Percentiles rank a stretch among this genome's conserved stretches.
Conservation (phyloP, 2,329 filamentous ascomycete genomes). For the Monilinia polystroma region DNA sequence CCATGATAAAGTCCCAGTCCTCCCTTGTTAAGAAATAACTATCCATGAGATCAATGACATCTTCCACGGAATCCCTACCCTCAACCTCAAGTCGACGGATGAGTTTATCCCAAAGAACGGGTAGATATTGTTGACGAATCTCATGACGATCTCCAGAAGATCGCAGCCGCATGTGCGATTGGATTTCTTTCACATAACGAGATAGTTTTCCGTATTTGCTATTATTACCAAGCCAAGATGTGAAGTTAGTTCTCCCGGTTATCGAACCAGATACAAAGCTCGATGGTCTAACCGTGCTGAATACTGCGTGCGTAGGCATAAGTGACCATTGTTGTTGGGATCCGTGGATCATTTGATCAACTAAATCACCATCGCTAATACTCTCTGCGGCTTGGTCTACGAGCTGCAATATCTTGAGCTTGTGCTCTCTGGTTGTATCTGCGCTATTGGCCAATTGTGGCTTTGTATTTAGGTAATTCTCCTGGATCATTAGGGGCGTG, state of each 20-base stretch:
- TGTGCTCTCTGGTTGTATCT: constrained; percentile 63
- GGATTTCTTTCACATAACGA: constrained; percentile 86
- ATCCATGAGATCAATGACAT: constrained; percentile 94
- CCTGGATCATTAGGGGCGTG: constrained; percentile 95
- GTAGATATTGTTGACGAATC: constrained; percentile 90
- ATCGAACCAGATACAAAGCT: constrained; percentile 83
- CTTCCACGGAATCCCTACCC: constrained; percentile 77
- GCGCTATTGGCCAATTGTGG: constrained; percentile 53
- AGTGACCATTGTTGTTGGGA: constrained; percentile 97
- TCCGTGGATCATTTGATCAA: constrained; percentile 97
- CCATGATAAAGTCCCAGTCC: constrained; percentile 89
- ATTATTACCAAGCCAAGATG: constrained; percentile 91
- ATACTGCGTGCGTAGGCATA: constrained; percentile 94
- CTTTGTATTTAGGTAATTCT: constrained; percentile 88
- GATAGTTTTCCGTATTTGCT: constrained; percentile 78
- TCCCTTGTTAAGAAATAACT: constrained; percentile 93
- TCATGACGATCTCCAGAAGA: constrained; percentile 91
- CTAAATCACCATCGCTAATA: constrained; percentile 94
- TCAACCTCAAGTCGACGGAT: constrained; percentile 72
- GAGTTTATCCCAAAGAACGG: constrained; percentile 78
- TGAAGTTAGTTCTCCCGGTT: constrained; percentile 70
- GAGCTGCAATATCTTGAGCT: constrained; percentile 80
- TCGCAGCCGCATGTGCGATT: constrained; percentile 92
- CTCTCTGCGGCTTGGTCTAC: constrained; percentile 87
- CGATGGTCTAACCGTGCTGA: constrained; percentile 89